Base-by-base conservation (phyloP, 2,329 filamentous ascomycete genomes). In the Cladosporium oxysporum region DNA sequence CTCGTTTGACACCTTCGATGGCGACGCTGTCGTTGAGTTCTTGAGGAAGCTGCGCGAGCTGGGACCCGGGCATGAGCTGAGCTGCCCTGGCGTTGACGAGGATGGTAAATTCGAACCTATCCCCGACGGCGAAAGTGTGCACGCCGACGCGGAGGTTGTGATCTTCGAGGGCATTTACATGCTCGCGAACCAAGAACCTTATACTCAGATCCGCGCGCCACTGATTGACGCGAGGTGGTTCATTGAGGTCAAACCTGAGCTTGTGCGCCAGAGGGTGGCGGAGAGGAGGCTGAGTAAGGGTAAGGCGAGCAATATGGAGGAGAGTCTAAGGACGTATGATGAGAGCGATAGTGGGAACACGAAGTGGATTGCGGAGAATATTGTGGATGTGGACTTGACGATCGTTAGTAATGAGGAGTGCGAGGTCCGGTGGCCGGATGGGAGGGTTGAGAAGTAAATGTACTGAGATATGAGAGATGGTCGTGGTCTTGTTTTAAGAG, bases 161-260 rank as follows among this genome's bases (percentile, higher is more conserved):
- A 70, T 76, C 23, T 29, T 73, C 14, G 69, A 73, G 65, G 70
- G 66, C 0, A 66, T 72, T 66, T 73, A 76, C 64, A 66, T 78
- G 6, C 69, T 79, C 2, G 71, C 71, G 57, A 72, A 78, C 41
- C 69, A 72, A 31, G 69, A 64, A 11, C 72, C 73, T 2, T 81
- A 77, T 79, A 67, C 68, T 6, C 72, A 75, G 28, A 74, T 82
- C 26, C 21, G 53, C 21, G 69, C 73, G 2, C 44, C 50, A 0
- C 29, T 79, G 5, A 77, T 80, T 2, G 80, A 83, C 63, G 78
- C 80, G n/a, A 74, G 75, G 1, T 78, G 80, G 69, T 78, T 82
- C 23, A 76, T 83, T 0, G 72, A 78, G 33, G 77, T 80, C 0
- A 78, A 81, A 47, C 69, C 76, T 2, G 64, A 67, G 2, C 69